Base-by-base conservation (phyloP, 176 grass and related monocot genomes). In the Avena insularis region DNA sequence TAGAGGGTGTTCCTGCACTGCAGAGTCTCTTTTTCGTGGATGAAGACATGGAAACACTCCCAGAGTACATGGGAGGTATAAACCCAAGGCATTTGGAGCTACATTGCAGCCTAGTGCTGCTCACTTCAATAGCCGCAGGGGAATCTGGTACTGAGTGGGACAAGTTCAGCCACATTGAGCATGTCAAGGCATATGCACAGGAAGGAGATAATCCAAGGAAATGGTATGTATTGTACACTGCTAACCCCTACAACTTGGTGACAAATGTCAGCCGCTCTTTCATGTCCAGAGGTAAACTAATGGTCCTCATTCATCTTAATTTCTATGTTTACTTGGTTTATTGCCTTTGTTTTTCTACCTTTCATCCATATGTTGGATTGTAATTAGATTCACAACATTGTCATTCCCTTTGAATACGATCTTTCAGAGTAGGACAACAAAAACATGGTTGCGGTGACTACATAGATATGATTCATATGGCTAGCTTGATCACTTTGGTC, bases 81-180 rank as follows among this genome's bases (percentile, higher is more conserved):
- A 66, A 66, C 63, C 63, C 27, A 66, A 66, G 12, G 12, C 0
- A 33, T 66, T 66, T 66, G 0, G 63, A 66, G 63, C 27, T 66
- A 31, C 0, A 33, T 1, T 53, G 71, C 19, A 23, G 27, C 27
- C 0, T 85, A 53, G 8, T 11, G 0, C 19, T 85, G 10, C 72
- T 85, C 27, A 23, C 10, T 36, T 85, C 27, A 3, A 77, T 79
- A 16, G 75, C 21, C 1, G 4, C 2, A 5, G 5, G 15, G 13
- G 10, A 43, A 77, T 40, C 15, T 19, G 20, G 62, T 3, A 11
- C 17, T 51, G 65, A 73, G 19, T 87, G 77, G 77, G 40, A 63
- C 10, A 81, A 87, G 55, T 71, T 81, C 8, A 12, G 12, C 0
- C 54, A 87, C 17, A n/a, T 80, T 12, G 6, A 72, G 5, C 85